A percentile compares a stretch with the other conserved stretches of the same genome.
phyloP scores from a whole-genome alignment of 139 green algal genomes.

The Microglena sp. region DNA sequence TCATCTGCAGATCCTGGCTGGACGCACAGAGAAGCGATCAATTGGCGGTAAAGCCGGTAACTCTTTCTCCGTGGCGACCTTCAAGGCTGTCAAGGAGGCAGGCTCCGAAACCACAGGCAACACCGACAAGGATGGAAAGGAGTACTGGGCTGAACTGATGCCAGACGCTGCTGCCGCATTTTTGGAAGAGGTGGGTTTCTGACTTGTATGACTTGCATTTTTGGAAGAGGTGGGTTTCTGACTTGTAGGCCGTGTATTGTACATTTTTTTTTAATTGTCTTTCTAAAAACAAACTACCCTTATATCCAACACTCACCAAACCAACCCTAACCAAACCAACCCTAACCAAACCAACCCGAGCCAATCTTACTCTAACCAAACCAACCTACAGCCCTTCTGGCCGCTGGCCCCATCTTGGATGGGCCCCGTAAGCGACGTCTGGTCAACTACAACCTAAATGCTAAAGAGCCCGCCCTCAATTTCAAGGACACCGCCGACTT shows the following conservation, averaged over 20 bases:
- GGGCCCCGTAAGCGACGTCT: neutral
- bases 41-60: constrained; percentile 69
- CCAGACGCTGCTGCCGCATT: constrained; percentile 44
- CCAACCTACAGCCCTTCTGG: neutral
- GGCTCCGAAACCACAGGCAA: neutral
- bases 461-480: too few relatives aligned
- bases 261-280: neutral
- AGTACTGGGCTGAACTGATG: constrained; percentile 58
- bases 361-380: neutral
- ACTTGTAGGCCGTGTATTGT: neutral
- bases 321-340: neutral
- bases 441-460: neutral
- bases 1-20: constrained; percentile 59
- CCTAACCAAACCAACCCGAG: neutral
- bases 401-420: too few relatives aligned
- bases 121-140: too few relatives aligned
- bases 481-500: too few relatives aligned
- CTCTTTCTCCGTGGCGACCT: constrained; percentile 71
- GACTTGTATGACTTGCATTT: neutral
- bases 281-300: neutral
- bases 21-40: constrained; percentile 77
- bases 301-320: neutral
- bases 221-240: neutral
- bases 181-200: constrained; percentile 16
- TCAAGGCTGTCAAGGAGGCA: constrained; percentile 34